Conservation (phyloP, 345 rosid species). For the Populus pruinosa region DNA sequence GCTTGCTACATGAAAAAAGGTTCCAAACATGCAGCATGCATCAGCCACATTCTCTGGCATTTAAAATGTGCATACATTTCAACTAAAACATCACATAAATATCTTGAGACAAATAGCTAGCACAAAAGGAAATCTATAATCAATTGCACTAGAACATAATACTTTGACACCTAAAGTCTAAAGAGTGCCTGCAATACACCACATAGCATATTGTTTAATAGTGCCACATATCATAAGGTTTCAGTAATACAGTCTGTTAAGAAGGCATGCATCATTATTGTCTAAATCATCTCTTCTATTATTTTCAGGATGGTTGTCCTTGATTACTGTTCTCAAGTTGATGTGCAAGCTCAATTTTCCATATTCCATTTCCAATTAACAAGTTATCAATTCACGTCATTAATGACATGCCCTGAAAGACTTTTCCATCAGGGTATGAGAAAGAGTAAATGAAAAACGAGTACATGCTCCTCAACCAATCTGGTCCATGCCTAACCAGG, state of each 20-base stretch:
- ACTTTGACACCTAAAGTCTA: background rate
- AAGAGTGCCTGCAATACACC: background rate
- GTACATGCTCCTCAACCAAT: background rate
- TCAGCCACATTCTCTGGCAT: background rate
- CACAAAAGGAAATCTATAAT: background rate
- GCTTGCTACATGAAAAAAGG: too few species aligned
- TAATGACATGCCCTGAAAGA: background rate
- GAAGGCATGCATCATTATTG: too few species aligned
- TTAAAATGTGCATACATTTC: background rate
- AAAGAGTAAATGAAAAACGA: background rate
- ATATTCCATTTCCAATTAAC: background rate
- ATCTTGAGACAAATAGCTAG: background rate
- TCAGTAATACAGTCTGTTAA: too few species aligned
- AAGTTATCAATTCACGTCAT: background rate
- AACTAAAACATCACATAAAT: background rate
- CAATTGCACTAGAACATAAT: background rate
- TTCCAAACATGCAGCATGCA: background rate
- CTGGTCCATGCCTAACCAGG: background rate
- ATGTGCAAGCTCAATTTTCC: background rate
- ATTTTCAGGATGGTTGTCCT: too few species aligned
- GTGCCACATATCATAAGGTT: too few species aligned
- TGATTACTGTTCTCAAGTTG: too few species aligned
- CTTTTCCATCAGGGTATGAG: background rate
- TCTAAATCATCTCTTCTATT: too few species aligned
- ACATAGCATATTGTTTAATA: background rate